Evolutionary conservation across 257 asterid species (phyloP), one percentile per base, ranked within the genome.

Genomic region (Anisodus acutangulus): DNA sequence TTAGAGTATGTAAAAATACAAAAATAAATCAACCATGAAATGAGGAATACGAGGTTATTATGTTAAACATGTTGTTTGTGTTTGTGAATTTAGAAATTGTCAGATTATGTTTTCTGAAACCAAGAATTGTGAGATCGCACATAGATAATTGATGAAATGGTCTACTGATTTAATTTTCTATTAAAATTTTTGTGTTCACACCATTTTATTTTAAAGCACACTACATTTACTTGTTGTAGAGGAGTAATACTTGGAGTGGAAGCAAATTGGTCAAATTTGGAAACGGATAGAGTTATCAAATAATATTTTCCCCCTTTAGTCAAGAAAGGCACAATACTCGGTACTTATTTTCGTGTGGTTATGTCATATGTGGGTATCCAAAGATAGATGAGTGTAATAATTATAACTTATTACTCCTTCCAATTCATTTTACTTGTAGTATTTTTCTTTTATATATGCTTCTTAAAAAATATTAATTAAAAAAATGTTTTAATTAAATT

Each of bases 181-280:
- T 69, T 41, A 39, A 39, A 69, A 3, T 8, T 15, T 5, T 16
- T 16, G 53, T 15, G 31, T 16, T 39, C 35, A 16, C 54, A 41
- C 9, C n/a, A 39, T 69, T 16, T 41, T 69, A 1, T 13, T 31
- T 8, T 8, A 41, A 12, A 69, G 41, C 78, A 41, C 45, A 41
- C 57, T 16, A 17, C 55, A 16, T 71, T 71, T 43, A 0, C n/a
- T 70, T 71, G 16, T 9, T 26, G 2, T 3, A 3, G 19, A 51
- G 11, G 13, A 76, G 47, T 51, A 51, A 51, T 76, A 15, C 82
- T 78, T 78, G 82, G 49, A 31, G 64, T 53, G 16, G 82, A 76
- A 26, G 81, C 1, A 6, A 51, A 13, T 13, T 76, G 63, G 63
- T 76, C 81, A 76, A 74, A 51, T 51, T 51, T 76, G 81, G 64